Evolutionary conservation across 495 filamentous ascomycete species (phyloP).

Genomic region (Trichoderma erinaceum): DNA sequence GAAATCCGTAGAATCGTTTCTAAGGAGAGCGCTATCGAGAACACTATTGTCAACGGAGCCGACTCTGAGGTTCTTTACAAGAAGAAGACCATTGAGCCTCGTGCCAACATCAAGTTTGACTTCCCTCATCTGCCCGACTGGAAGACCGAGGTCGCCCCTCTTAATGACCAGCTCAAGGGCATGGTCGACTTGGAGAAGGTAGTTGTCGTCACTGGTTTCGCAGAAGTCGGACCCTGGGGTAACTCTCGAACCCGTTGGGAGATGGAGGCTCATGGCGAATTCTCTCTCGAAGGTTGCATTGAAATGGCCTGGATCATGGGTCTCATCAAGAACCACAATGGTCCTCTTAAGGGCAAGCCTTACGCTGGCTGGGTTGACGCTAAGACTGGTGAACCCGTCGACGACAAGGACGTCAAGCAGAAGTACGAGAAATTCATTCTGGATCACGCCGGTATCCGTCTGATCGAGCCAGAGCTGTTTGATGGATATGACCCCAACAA

Average conservation of each 20-base stretch:
- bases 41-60: conserved; percentile 95
- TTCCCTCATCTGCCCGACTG: conserved; percentile 88
- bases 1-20: conserved; percentile 90
- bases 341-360: conserved; percentile 91
- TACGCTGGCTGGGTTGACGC: conserved; percentile 97
- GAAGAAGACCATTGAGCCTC: conserved; percentile 84
- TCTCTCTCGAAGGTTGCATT: conserved; percentile 95
- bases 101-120: conserved; percentile 94
- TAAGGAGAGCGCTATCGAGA: conserved; percentile 92
- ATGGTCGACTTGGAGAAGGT: conserved; percentile 99
- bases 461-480: conserved; percentile 97
- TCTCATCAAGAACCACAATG: conserved; percentile 96
- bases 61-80: conserved; percentile 88
- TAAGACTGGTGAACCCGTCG: conserved; percentile 89
- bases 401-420: conserved; percentile 93
- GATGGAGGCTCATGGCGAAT: conserved; percentile 95
- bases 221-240: conserved; percentile 96
- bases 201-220: conserved; percentile 93
- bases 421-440: conserved; percentile 96
- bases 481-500: conserved; percentile 95
- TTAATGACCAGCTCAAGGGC: conserved; percentile 80
- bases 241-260: conserved; percentile 98
- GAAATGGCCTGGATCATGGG: conserved; percentile 99
- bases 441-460: conserved; percentile 93
- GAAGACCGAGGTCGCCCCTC: conserved; percentile 82